phyloP scores from a whole-genome alignment of 225 moss, liverwort and hornwort species.

The Physcomitrellopsis africana region DNA sequence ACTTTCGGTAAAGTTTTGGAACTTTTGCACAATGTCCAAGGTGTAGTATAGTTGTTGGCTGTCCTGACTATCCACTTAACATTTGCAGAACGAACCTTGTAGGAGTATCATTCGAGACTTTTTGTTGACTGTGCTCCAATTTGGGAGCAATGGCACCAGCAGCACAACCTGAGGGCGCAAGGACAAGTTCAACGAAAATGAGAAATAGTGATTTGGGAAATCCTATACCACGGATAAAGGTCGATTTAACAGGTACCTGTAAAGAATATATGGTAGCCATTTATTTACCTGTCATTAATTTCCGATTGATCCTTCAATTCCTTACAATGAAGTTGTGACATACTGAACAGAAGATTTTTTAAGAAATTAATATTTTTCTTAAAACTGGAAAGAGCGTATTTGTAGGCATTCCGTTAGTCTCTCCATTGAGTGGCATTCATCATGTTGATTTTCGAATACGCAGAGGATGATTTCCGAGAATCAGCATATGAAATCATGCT shows the following conservation, averaged over 20 bases:
- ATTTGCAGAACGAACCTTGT: too few species aligned
- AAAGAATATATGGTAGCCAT: neutral
- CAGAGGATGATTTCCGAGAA: conserved; percentile 79
- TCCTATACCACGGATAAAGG: conserved; percentile 60
- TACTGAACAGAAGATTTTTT: neutral
- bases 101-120: neutral
- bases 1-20: too few species aligned
- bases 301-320: neutral
- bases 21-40: too few species aligned
- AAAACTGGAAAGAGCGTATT: too few species aligned
- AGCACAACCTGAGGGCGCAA: conserved; percentile 47
- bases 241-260: conserved; percentile 50
- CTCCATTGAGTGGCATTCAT: too few species aligned
- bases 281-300: neutral
- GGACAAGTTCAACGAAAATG: conserved; percentile 31
- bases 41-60: too few species aligned
- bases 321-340: neutral
- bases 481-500: conserved; percentile 84
- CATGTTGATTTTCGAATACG: conserved; percentile 2
- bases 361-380: too few species aligned
- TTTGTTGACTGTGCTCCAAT: neutral
- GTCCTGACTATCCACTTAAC: too few species aligned
- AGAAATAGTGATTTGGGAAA: conserved; percentile 44
- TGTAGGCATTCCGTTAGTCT: too few species aligned
- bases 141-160: conserved; percentile 51